A percentile compares a stretch with the other conserved stretches of the same genome.
phyloP scores from a whole-genome alignment of 2,329 filamentous ascomycete genomes.

The Helotiales sp. region DNA sequence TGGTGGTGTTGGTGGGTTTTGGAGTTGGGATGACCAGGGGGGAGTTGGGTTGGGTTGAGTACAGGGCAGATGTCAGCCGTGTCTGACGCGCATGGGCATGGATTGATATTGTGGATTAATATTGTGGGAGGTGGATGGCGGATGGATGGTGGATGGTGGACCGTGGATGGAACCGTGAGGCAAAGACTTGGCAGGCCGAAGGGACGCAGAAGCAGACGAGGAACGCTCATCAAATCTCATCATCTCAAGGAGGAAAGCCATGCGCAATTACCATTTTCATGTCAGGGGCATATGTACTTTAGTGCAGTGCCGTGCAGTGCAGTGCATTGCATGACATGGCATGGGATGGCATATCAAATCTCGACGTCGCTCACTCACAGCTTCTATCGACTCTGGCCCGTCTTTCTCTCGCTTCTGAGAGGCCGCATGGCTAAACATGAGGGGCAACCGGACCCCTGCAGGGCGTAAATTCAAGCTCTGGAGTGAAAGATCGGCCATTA shows the following conservation, averaged over 20 bases:
- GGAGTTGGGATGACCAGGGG: constrained; percentile 3
- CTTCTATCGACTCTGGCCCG: background rate
- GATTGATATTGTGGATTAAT: too few relatives aligned
- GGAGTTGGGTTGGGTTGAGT: too few relatives aligned
- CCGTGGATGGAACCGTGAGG: background rate
- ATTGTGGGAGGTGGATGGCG: too few relatives aligned
- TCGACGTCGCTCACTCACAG: constrained; percentile 2
- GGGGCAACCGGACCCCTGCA: constrained; percentile 2
- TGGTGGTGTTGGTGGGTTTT: constrained; percentile 1
- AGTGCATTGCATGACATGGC: constrained; percentile 13
- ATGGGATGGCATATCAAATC: constrained; percentile 13
- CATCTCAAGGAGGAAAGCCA: background rate
- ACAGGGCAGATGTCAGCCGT: too few relatives aligned
- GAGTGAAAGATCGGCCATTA: constrained; percentile 3
- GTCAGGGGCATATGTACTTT: constrained; percentile 7
- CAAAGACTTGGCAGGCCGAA: constrained; percentile 4
- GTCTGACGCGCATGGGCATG: too few relatives aligned
- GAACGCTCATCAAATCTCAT: background rate
- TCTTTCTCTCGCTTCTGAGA: background rate
- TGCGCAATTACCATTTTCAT: constrained; percentile 8
- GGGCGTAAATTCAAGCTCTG: constrained; percentile 10
- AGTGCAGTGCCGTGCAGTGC: background rate
- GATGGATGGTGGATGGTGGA: background rate
- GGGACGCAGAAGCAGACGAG: background rate
- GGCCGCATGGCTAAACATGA: background rate